Evolutionary conservation across 306 rosid species (phyloP).

Genomic region (Sicyos edulis): DNA sequence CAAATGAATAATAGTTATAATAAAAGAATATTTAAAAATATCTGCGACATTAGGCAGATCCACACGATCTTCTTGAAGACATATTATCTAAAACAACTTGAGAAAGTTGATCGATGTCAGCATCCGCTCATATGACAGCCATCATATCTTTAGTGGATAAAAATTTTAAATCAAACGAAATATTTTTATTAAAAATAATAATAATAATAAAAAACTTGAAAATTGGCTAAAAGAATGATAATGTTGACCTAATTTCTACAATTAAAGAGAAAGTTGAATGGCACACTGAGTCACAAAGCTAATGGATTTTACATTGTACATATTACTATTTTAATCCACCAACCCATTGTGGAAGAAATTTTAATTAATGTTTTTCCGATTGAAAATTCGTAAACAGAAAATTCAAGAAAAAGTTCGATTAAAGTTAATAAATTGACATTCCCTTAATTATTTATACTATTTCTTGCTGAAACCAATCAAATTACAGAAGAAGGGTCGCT

Average conservation of each 20-base stretch:
- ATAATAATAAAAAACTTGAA: not conserved
- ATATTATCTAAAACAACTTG: slow-evolving; percentile 11
- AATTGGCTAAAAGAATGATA: slow-evolving; percentile 4
- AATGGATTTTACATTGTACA: slow-evolving; percentile 20
- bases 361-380: not conserved
- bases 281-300: slow-evolving; percentile 7
- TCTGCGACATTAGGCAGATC: not conserved
- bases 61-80: not conserved
- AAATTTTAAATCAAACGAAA: not conserved
- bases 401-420: not conserved
- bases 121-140: slow-evolving; percentile 9
- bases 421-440: not conserved
- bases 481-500: not conserved
- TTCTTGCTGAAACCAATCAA: not conserved
- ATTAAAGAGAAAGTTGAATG: slow-evolving; percentile 15
- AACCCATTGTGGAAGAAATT: slow-evolving; percentile 11
- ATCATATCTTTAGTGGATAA: not conserved
- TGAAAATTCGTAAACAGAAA: not conserved
- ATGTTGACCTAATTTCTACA: slow-evolving; percentile 13
- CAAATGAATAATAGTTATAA: not conserved
- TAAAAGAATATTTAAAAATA: not conserved
- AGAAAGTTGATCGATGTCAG: slow-evolving; percentile 13
- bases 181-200: no score
- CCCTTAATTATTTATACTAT: not conserved
- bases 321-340: slow-evolving; percentile 16